These are phyloP conservation scores for Pseudogymnoascus sp. DNA, from an alignment of 2,329 filamentous ascomycete genomes.

Conservation along the genomic window DNA sequence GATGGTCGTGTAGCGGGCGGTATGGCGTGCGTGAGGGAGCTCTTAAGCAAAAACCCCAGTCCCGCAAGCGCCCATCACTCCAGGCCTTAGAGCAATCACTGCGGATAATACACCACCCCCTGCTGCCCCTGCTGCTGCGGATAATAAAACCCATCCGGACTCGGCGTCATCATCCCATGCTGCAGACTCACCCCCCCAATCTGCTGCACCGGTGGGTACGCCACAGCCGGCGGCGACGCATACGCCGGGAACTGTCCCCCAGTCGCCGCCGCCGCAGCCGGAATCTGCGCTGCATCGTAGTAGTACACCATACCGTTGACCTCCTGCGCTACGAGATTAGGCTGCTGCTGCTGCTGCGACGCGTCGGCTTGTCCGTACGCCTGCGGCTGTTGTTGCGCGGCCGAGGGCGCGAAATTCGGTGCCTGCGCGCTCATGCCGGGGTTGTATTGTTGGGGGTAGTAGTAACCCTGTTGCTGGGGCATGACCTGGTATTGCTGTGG, in stretches of 20 bases:
- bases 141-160: slow-evolving; percentile 63
- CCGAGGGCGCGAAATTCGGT: slow-evolving; percentile 22
- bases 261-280: slow-evolving; percentile 26
- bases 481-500: slow-evolving; percentile 48
- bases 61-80: too few relatives aligned
- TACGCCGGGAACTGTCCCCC: too few relatives aligned
- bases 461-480: slow-evolving; percentile 54
- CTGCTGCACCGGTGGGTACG: slow-evolving; percentile 43
- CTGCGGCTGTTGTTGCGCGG: slow-evolving; percentile 26
- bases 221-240: slow-evolving; percentile 29
- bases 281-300: slow-evolving; percentile 69
- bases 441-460: slow-evolving; percentile 53
- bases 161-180: slow-evolving; percentile 71
- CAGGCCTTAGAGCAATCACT: too few relatives aligned
- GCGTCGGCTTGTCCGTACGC: slow-evolving; percentile 23
- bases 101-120: slow-evolving; percentile 53
- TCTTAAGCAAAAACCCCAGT: slow-evolving; percentile 15
- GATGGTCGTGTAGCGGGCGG: neutral
- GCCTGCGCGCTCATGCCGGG: slow-evolving; percentile 36
- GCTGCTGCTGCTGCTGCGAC: slow-evolving; percentile 46
- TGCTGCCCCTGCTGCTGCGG: slow-evolving; percentile 42
- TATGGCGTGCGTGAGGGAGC: too few relatives aligned
- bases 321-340: slow-evolving; percentile 67
- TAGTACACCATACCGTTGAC: slow-evolving; percentile 96
- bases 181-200: slow-evolving; percentile 51